Evolutionary conservation across 306 rosid species (phyloP).

Genomic region (Sphenostylis stenocarpa): DNA sequence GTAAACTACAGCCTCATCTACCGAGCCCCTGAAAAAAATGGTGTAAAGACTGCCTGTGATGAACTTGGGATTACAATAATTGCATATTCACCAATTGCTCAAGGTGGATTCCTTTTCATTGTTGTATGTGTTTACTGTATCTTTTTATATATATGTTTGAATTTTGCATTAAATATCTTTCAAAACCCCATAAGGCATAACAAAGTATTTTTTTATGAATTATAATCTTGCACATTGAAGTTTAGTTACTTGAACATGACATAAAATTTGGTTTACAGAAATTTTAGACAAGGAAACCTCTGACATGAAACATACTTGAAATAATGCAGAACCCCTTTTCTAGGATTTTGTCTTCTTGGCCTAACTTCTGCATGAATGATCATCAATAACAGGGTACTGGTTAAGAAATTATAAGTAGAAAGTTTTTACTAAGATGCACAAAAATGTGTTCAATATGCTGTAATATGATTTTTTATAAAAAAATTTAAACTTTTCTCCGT

Average conservation of each 20-base stretch:
- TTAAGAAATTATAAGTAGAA: too few relatives aligned
- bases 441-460: too few relatives aligned
- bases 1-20: slow-evolving; percentile 95
- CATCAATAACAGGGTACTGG: too few relatives aligned
- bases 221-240: background rate
- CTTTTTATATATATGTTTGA: background rate
- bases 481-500: too few relatives aligned
- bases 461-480: too few relatives aligned
- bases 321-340: background rate
- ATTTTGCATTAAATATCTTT: background rate
- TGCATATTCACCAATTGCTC: slow-evolving; percentile 96
- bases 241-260: background rate
- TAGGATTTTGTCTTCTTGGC: background rate
- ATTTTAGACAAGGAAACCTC: background rate
- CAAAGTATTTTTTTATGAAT: background rate
- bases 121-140: background rate
- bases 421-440: too few relatives aligned
- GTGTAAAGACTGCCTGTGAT: slow-evolving; percentile 81
- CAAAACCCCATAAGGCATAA: background rate
- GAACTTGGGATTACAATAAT: slow-evolving; percentile 92
- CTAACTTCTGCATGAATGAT: background rate
- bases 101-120: slow-evolving; percentile 54
- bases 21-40: slow-evolving; percentile 78
- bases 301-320: background rate
- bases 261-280: background rate